Conservation (phyloP, 768 basidiomycete genomes). For the Phlebiopsis gigantea region DNA sequence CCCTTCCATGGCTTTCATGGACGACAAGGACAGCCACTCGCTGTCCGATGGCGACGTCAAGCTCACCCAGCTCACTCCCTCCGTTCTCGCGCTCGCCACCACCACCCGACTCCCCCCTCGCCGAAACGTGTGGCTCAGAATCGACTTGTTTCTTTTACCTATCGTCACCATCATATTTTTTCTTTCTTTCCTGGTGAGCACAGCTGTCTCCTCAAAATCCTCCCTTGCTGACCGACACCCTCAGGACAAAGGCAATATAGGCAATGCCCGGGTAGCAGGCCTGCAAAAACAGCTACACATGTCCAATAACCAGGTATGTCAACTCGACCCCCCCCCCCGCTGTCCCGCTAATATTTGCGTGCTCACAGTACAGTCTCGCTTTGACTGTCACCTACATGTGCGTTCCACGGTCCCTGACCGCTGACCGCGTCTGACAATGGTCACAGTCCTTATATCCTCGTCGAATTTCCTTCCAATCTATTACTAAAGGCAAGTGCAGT, state of each 20-base stretch:
- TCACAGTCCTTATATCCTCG: slow-evolving; percentile 44
- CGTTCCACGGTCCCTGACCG: slow-evolving; percentile 7
- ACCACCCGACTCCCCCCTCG: not conserved
- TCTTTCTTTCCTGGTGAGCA: slow-evolving; percentile 5
- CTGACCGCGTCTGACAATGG: too few species aligned
- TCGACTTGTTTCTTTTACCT: slow-evolving; percentile 4
- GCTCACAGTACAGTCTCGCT: slow-evolving; percentile 41
- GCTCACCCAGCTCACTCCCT: not conserved
- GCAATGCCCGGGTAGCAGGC: slow-evolving; percentile 12
- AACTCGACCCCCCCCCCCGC: too few species aligned
- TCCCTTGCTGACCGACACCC: too few species aligned
- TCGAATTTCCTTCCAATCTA: slow-evolving; percentile 59
- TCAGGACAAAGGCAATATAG: slow-evolving; percentile 8
- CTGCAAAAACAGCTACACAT: slow-evolving; percentile 7
- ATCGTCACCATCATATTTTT: slow-evolving; percentile 6
- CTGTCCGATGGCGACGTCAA: too few species aligned
- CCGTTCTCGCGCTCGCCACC: not conserved
- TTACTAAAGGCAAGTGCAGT: too few species aligned
- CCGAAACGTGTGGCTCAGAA: not conserved
- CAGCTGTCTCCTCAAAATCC: too few species aligned
- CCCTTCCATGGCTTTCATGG: not conserved
- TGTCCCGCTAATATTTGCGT: too few species aligned
- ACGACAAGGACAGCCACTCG: not conserved
- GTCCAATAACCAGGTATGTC: slow-evolving; percentile 10
- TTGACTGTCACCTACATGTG: slow-evolving; percentile 42